phyloP scores from a whole-genome alignment of 2,329 filamentous ascomycete genomes.

The Ampelomyces quisqualis region DNA sequence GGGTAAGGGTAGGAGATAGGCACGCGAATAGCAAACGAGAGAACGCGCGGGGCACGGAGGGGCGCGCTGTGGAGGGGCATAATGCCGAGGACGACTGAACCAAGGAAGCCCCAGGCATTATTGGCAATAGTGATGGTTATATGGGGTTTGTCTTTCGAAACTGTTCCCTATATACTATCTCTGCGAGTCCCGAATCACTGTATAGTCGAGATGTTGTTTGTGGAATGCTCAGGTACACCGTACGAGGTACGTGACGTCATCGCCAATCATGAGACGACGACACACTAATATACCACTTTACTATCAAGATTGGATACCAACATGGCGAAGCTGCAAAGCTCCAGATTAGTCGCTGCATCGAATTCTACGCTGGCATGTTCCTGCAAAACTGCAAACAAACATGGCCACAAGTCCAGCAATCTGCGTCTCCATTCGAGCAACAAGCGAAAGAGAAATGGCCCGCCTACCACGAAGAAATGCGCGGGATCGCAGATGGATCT shows the following conservation, averaged over 20 bases:
- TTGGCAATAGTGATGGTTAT: not conserved
- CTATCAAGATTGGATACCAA: constrained; percentile 50
- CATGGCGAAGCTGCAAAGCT: constrained; percentile 47
- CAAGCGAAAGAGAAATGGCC: constrained; percentile 49
- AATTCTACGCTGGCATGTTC: constrained; percentile 53
- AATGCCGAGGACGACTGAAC: constrained; percentile 1
- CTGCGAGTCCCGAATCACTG: not conserved
- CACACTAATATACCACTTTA: not conserved
- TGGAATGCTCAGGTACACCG: constrained; percentile 47
- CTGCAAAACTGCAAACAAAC: constrained; percentile 48
- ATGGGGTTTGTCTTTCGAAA: not conserved
- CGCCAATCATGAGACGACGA: not conserved
- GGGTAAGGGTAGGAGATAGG: not conserved
- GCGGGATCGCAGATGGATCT: constrained; percentile 57
- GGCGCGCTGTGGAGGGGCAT: constrained; percentile 13
- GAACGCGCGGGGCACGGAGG: constrained; percentile 15
- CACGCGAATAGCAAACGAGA: not conserved
- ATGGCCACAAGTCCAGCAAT: constrained; percentile 50
- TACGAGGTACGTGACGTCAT: constrained; percentile 42
- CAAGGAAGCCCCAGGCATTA: not conserved
- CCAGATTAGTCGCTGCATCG: constrained; percentile 48
- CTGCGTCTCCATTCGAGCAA: constrained; percentile 52
- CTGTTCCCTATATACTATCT: not conserved
- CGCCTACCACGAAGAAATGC: constrained; percentile 49
- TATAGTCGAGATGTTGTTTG: constrained; percentile 38